Evolutionary conservation across 768 basidiomycete genomes (phyloP), one percentile per base, ranked within the genome.

Genomic region (Trametes coccinea): DNA sequence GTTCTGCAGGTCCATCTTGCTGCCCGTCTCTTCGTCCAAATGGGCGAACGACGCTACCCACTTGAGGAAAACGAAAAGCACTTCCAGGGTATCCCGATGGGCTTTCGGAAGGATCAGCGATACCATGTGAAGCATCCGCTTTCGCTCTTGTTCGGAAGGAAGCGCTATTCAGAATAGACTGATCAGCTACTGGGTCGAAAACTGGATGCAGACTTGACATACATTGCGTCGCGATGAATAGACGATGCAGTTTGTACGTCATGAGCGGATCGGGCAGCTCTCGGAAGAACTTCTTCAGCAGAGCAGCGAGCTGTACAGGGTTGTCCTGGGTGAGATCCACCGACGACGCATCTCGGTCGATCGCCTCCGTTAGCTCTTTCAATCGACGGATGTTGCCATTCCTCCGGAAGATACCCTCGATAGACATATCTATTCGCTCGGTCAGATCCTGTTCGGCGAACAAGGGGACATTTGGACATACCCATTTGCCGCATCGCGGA

Each of bases 21-120:
- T 64, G 9, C 66, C 66, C 17, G 66, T 66, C 50, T 66, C 66
- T 31, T 63, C 60, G 45, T 64, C 66, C 27, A 95, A 87, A 75
- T 99, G 96, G 51, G 97, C 94, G 73, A 99, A 99, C 2, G 95
- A 97, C 9, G 96, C 96, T 10, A 99, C 97, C 97, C 97, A 99
- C 76, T 98, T 97, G 66, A 99, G 82, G 79, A 99, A 99, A 33
- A 97, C 95, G 71, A 97, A 98, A 53, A 99, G 79, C 53, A 97
- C 93, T 75, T 99, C 97, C 85, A 97, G 87, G 17, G 96, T 98
- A 75, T 99, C 97, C 64, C 97, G 88, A 73, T 99, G 93, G 63
- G 86, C 84, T 77, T 93, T 94, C 37, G 97, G 97, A 70, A 99
- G 77, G 7, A 98, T 79, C 59, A 95, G 78, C 44, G 89, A 89